Base-by-base conservation (phyloP, 2,329 filamentous ascomycete genomes). In the Arthroderma uncinatum region DNA sequence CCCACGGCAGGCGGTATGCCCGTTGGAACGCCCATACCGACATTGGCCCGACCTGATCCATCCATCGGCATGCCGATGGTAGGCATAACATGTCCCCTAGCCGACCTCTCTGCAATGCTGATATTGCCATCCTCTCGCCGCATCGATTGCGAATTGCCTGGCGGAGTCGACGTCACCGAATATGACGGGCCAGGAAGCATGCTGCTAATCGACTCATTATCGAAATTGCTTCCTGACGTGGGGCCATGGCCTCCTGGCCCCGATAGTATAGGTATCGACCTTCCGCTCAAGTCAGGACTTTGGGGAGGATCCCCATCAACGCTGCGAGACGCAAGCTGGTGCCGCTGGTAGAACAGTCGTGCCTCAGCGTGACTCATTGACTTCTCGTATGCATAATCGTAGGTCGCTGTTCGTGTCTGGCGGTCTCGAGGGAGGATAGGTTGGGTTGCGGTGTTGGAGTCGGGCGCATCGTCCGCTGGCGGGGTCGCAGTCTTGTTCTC, bases 341-440 rank as follows among this genome's bases (percentile, higher is more conserved):
- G 90, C 63, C 88, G 81, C 74, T 96, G 92, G 71, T 95, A 98
- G 75, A 97, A 95, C 61, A 96, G 80, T 72, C 95, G 97, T 59
- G 92, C 89, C 70, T 98, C 93, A 25, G 88, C 85, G 71, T 95
- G 90, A 67, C 86, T 94, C 83, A 95, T 87, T 67, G 92, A 88
- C 66, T 93, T 94, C 73, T 98, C 93, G 55, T 89, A 87, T 55
- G 92, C 86, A 66, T 92, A 89, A 71, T 96, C 91, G 74, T 95
- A 96, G 68, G 90, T 94, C 19, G 91, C 88, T 7, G 90, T 95
- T 68, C 85, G 85, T 58, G 78, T 74, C 67, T 82, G 78, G 40
- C 66, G 67, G 59, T 74, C 74, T 62, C 72, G 66, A 39, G 71
- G 66, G 21, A 74, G 66, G 34, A 73, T 65, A 25, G 56, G 56